Percentiles rank a stretch among this genome's conserved stretches.
These are phyloP conservation scores for Fraxinus quadrangulata DNA, from an alignment of 257 asterid species.

Conservation along the genomic window DNA sequence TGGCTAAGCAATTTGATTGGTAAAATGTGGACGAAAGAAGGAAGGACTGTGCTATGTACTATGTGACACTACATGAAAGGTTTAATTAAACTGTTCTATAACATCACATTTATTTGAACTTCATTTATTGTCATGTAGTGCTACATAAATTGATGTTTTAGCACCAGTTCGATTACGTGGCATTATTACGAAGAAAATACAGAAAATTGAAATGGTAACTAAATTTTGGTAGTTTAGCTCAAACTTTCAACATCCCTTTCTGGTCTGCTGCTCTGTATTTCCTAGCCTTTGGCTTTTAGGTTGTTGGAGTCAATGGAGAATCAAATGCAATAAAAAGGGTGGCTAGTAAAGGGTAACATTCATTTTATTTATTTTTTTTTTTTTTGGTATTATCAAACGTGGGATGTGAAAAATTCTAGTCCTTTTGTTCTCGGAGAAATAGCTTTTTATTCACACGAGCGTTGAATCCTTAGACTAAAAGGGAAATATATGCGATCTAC, in stretches of 20 bases:
- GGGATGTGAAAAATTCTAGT: background rate
- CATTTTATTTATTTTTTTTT: background rate
- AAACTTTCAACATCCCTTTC: too few relatives aligned
- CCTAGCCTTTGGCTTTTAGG: background rate
- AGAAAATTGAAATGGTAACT: too few relatives aligned
- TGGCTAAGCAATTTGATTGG: background rate
- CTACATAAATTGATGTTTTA: too few relatives aligned
- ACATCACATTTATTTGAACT: too few relatives aligned
- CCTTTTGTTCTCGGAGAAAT: background rate
- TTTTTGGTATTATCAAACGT: background rate
- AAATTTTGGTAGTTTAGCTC: too few relatives aligned
- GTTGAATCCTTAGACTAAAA: background rate
- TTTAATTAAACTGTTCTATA: too few relatives aligned
- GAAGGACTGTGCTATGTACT: too few relatives aligned
- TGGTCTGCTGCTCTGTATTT: background rate
- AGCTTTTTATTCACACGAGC: background rate
- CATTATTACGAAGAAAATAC: too few relatives aligned
- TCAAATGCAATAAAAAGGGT: slow-evolving; percentile 3
- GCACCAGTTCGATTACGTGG: too few relatives aligned
- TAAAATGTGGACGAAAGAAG: background rate
- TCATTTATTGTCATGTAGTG: too few relatives aligned
- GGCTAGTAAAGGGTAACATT: background rate
- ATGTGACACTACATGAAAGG: too few relatives aligned
- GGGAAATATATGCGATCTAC: too few relatives aligned
- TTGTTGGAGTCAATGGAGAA: background rate